Conservation (phyloP, 2,329 filamentous ascomycete species). For the Penicillium aurantiogriseum region DNA sequence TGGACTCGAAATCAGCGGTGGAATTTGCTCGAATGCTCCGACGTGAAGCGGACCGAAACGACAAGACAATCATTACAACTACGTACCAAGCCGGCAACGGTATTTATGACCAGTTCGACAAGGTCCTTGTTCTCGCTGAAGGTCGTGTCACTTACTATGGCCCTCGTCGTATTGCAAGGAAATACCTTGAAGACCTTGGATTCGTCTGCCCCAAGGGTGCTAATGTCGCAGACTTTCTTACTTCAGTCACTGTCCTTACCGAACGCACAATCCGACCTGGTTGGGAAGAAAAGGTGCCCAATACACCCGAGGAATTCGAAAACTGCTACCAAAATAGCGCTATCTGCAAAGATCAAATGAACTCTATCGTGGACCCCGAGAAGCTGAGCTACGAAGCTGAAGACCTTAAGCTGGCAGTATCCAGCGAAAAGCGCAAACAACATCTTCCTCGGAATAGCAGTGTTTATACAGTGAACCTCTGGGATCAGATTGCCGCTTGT, state of each 20-base stretch:
- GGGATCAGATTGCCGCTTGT: slow-evolving; percentile 47
- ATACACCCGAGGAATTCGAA: slow-evolving; percentile 45
- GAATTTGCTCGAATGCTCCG: slow-evolving; percentile 59
- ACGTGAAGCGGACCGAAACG: slow-evolving; percentile 59
- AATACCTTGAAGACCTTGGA: slow-evolving; percentile 63
- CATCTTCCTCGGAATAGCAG: slow-evolving; percentile 33
- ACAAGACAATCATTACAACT: slow-evolving; percentile 59
- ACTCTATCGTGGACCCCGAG: slow-evolving; percentile 41
- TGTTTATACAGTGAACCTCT: slow-evolving; percentile 32
- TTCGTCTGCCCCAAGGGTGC: slow-evolving; percentile 61
- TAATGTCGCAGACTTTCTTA: slow-evolving; percentile 65
- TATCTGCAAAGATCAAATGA: slow-evolving; percentile 52
- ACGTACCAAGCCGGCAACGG: slow-evolving; percentile 68
- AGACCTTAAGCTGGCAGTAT: slow-evolving; percentile 29
- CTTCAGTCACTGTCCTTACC: slow-evolving; percentile 59
- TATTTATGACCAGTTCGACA: slow-evolving; percentile 68
- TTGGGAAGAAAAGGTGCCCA: slow-evolving; percentile 33
- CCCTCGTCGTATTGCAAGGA: slow-evolving; percentile 53
- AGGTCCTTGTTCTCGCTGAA: slow-evolving; percentile 64
- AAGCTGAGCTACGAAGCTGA: slow-evolving; percentile 32
- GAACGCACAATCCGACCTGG: slow-evolving; percentile 43
- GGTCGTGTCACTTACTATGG: slow-evolving; percentile 66
- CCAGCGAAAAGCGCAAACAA: slow-evolving; percentile 32
- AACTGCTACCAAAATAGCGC: slow-evolving; percentile 51
- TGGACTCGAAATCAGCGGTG: slow-evolving; percentile 64